Evolutionary conservation across 805 yeast genomes (phyloP).

Genomic region (Candida krabiensis): DNA sequence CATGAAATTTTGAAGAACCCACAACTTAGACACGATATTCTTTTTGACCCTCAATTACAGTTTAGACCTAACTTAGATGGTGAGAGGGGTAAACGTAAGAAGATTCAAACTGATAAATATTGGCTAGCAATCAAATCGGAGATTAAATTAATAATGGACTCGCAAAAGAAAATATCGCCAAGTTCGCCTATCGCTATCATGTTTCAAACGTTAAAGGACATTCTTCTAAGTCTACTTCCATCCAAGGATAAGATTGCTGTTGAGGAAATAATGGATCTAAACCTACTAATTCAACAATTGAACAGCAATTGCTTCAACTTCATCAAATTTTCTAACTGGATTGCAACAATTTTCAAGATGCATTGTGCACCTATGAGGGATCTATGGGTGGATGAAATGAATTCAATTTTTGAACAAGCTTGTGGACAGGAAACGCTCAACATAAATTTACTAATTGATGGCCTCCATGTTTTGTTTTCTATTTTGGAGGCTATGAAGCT

Average conservation of each 20-base stretch:
- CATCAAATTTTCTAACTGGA: conserved; percentile 68
- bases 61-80: conserved; percentile 91
- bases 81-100: conserved; percentile 82
- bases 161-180: conserved; percentile 14
- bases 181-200: conserved; percentile 55
- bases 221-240: conserved; percentile 73
- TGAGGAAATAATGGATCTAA: conserved; percentile 73
- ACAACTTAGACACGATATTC: conserved; percentile 87
- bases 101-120: conserved; percentile 71
- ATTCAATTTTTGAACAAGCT: conserved; percentile 52
- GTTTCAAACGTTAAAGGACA: conserved; percentile 76
- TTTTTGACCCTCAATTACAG: conserved; percentile 89
- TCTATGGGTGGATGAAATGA: conserved; percentile 84
- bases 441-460: conserved; percentile 60
- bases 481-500: conserved; percentile 92
- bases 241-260: conserved; percentile 68
- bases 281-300: conserved; percentile 72
- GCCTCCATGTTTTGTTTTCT: conserved; percentile 73
- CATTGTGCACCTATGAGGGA: conserved; percentile 98
- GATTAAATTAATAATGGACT: conserved; percentile 41
- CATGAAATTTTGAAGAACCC: conserved; percentile 90
- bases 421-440: conserved; percentile 16
- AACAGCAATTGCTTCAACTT: conserved; percentile 71
- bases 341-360: conserved; percentile 73
- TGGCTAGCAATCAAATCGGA: conserved; percentile 79